These are phyloP conservation scores for Mucor indicus DNA, from an alignment of 371 early-diverging fungal genomes.

Conservation along the genomic window DNA sequence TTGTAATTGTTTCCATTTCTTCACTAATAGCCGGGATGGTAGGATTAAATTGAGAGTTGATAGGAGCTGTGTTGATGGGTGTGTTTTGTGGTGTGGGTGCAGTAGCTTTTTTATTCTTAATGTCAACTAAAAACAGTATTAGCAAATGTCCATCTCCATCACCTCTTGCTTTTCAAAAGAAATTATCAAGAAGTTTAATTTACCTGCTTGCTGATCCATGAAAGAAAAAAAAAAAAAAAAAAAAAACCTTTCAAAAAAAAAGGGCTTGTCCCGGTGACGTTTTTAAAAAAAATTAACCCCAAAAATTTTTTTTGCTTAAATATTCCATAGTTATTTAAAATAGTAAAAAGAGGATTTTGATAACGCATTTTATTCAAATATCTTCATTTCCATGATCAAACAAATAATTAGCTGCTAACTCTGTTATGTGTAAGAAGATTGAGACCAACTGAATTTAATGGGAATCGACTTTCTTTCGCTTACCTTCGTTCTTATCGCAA, in stretches of 20 bases:
- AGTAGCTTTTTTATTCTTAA: slow-evolving; percentile 39
- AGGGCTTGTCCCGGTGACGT: no score
- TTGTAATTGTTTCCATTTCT: slow-evolving; percentile 46
- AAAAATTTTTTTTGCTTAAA: no score
- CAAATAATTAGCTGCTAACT: slow-evolving; percentile 93
- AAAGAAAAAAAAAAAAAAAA: slow-evolving; percentile 5
- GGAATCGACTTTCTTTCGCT: not conserved
- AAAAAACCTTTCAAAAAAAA: slow-evolving; percentile 6
- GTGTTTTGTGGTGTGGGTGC: slow-evolving; percentile 52
- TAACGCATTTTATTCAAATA: slow-evolving; percentile 2
- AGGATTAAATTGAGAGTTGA: slow-evolving; percentile 39
- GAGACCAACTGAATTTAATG: not conserved
- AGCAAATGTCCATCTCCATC: not conserved
- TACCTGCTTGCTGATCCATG: slow-evolving; percentile 39
- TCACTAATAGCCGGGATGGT: slow-evolving; percentile 41
- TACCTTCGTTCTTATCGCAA: slow-evolving; percentile 94
- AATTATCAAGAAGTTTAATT: not conserved
- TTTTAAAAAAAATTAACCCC: no score
- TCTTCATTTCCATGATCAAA: slow-evolving; percentile 74
- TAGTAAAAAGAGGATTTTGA: slow-evolving; percentile 3
- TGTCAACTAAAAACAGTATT: slow-evolving; percentile 20
- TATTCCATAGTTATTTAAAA: no score
- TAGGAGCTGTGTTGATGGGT: slow-evolving; percentile 46
- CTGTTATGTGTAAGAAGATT: slow-evolving; percentile 19
- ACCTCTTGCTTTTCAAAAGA: not conserved